Evolutionary conservation across 805 yeast species (phyloP), one percentile per base, ranked within the genome.

Genomic region (Sugiyamaella boreocaroliniensis): DNA sequence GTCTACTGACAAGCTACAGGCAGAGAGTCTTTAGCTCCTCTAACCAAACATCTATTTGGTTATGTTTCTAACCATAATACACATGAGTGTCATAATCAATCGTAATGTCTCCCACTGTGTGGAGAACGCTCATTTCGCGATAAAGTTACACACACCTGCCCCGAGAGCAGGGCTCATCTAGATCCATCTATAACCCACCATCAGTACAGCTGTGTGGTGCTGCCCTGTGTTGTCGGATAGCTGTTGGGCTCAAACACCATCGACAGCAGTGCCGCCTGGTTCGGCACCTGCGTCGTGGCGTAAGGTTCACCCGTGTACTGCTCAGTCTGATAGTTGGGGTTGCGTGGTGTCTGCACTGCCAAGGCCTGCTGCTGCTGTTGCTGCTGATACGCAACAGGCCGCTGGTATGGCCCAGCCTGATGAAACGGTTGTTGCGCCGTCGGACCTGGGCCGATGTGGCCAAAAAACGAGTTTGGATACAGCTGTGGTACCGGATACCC

Each of bases 171-270:
- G 37, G n/a, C 8, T 14, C 37, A 32, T 32, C 37, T 32, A 22
- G 3, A 32, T 32, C 37, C 37, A 32, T 22, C 26, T 22, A 22
- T 22, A 32, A 11, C n/a, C n/a, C n/a, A n/a, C 37, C n/a, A 32
- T 32, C 37, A 32, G 11, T 32, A 32, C 37, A 32, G 37, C n/a
- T 32, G 37, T 11, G 37, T 32, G 11, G 37, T 9, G 4, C 37
- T 9, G 4, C 37, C 37, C 11, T 32, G 37, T 9, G 22, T 19
- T 6, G 20, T 14, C 42, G 50, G 51, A 22, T 43, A 29, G 52
- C 26, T 47, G 22, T 15, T 43, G 19, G 43, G 18, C 7, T 57
- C 61, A 48, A 56, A 59, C 12, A 58, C 61, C 10, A 54, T 29
- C 14, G 56, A 43, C 18, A 59, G 14, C 18, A 40, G 8, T 14